Percentiles rank a stretch among this genome's conserved stretches.
Conservation (phyloP, 306 rosid genomes). For the Acacia melanoxylon region DNA sequence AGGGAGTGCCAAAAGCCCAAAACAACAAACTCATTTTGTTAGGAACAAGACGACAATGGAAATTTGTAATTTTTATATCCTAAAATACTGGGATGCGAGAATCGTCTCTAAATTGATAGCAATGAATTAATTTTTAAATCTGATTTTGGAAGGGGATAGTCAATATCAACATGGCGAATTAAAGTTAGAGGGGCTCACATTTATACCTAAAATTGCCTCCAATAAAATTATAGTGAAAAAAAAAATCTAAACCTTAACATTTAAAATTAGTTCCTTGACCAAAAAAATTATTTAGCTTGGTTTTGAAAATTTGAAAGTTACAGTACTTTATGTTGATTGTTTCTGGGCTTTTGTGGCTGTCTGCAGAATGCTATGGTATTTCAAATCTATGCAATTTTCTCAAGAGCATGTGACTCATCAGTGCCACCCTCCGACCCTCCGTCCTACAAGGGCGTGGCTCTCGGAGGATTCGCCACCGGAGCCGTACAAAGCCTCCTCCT, state of each 20-base stretch:
- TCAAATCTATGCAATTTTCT: conserved; percentile 71
- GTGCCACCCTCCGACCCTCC: conserved; percentile 57
- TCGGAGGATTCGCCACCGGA: conserved; percentile 77
- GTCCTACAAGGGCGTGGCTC: conserved; percentile 52
- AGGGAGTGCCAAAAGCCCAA: neutral
- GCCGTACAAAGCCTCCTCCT: conserved; percentile 72
- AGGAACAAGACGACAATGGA: neutral
- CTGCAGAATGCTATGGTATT: conserved; percentile 83
- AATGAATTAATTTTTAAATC: neutral
- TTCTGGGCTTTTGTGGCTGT: neutral
- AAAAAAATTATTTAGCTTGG: neutral
- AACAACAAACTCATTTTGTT: neutral
- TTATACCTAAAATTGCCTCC: too few species aligned
- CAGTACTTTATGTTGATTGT: neutral
- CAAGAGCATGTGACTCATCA: conserved; percentile 51
- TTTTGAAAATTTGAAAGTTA: too few species aligned
- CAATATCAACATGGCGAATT: fast-evolving
- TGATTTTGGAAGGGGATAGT: too few species aligned
- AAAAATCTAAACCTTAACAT: neutral
- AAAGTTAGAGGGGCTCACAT: too few species aligned
- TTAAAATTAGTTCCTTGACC: neutral
- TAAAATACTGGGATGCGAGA: neutral
- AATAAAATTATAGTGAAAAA: too few species aligned
- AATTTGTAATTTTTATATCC: neutral
- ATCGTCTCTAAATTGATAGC: neutral